These are phyloP conservation scores for Monascus purpureus DNA, from an alignment of 495 filamentous ascomycete species.

Conservation along the genomic window DNA sequence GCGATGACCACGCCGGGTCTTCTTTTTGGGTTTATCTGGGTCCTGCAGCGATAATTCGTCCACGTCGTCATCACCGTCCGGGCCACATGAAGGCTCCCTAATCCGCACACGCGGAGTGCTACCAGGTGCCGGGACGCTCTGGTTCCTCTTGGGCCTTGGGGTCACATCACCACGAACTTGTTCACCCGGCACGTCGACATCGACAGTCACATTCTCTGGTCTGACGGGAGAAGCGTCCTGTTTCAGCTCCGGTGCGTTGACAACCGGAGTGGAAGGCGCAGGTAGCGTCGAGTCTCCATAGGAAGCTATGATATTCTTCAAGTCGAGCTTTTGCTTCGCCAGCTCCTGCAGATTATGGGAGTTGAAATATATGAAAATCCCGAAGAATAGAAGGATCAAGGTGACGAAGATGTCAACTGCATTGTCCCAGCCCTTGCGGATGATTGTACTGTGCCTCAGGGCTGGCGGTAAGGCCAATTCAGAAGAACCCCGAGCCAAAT, in stretches of 20 bases:
- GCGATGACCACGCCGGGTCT: constrained; percentile 64
- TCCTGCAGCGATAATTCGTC: constrained; percentile 22
- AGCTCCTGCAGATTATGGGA: constrained; percentile 32
- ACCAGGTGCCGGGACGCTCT: constrained; percentile 8
- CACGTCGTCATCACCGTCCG: constrained; percentile 24
- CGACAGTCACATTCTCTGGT: constrained; percentile 17
- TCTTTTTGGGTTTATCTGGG: constrained; percentile 55
- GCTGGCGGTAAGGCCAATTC: constrained; percentile 32
- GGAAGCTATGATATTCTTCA: constrained; percentile 36
- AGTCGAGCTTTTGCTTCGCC: constrained; percentile 36
- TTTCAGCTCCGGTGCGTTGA: constrained; percentile 16
- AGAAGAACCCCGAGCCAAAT: constrained; percentile 23
- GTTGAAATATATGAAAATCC: constrained; percentile 37
- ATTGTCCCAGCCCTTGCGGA: constrained; percentile 40
- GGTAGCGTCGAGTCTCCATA: constrained; percentile 29
- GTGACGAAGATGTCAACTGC: constrained; percentile 37
- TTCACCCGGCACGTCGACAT: constrained; percentile 16
- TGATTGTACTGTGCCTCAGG: constrained; percentile 35
- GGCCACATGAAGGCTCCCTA: constrained; percentile 27
- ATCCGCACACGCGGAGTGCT: constrained; percentile 25
- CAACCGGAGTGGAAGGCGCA: constrained; percentile 28
- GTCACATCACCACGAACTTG: constrained; percentile 11
- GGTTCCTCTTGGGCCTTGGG: constrained; percentile 12
- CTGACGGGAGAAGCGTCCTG: constrained; percentile 11
- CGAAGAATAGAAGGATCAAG: constrained; percentile 27